Percentiles rank a stretch among this genome's conserved stretches.
Evolutionary conservation across 306 rosid species (phyloP).

Genomic region (Glycine tomentella): DNA sequence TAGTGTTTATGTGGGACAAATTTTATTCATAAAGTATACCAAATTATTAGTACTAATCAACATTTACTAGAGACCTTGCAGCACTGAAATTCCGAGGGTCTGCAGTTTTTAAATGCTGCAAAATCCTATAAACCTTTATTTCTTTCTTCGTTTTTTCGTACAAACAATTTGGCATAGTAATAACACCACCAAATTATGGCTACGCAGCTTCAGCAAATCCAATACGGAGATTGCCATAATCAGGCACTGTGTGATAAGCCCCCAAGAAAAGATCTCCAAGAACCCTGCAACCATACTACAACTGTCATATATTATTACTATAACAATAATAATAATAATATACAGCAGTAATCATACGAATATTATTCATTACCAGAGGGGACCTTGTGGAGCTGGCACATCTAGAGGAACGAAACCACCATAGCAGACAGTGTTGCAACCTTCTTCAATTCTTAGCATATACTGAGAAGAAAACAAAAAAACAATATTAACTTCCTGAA

Average conservation of each 20-base stretch:
- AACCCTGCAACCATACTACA: slow-evolving; percentile 45
- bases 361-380: slow-evolving; percentile 63
- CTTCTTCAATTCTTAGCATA: slow-evolving; percentile 65
- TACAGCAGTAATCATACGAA: background rate
- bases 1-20: background rate
- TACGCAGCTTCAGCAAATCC: slow-evolving; percentile 67
- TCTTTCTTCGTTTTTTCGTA: background rate
- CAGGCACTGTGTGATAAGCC: slow-evolving; percentile 78
- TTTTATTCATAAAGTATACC: background rate
- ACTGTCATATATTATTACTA: slow-evolving; percentile 24
- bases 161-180: background rate
- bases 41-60: background rate
- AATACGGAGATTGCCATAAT: slow-evolving; percentile 61
- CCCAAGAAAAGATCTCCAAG: slow-evolving; percentile 69
- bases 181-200: slow-evolving; percentile 22
- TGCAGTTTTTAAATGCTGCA: background rate
- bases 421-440: slow-evolving; percentile 59
- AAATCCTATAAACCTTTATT: slow-evolving; percentile 3
- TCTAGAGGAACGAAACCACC: slow-evolving; percentile 72
- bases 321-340: background rate
- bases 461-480: slow-evolving; percentile 61
- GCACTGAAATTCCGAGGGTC: background rate
- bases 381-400: slow-evolving; percentile 82
- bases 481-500: slow-evolving; percentile 10
- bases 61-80: slow-evolving; percentile 1